Base-by-base conservation (phyloP, 2,329 filamentous ascomycete species). In the Fusarium verticillioides region DNA sequence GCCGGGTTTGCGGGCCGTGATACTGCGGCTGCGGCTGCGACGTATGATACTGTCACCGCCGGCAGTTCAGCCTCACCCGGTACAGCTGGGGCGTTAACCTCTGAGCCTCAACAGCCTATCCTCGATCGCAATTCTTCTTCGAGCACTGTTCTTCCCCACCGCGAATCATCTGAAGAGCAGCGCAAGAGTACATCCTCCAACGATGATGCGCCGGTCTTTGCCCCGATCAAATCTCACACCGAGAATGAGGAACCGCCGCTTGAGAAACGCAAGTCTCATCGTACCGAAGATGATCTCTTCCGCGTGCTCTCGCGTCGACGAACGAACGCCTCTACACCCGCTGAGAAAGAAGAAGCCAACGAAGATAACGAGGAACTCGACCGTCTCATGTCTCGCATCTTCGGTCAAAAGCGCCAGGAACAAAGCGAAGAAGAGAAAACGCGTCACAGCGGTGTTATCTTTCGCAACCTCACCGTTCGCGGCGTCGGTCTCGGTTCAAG, bases 361-460 rank as follows among this genome's bases (percentile, higher is more conserved):
- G 79, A 82, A 19, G 81, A 84, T n/a, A 72, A 78, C 4, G 71
- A 80, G n/a, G 88, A 90, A 75, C 87, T 92, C 37, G 85, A 91
- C 57, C 83, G 85, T 16, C 81, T 93, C 43, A 90, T 94, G 84
- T 93, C 91, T 1, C 88, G 89, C 7, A 92, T 94, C 87, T 94
- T 94, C 75, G 92, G 92, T 10, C 83, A 85, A 39, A 87, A 88
- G 26, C 86, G 92, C 10, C 90, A 92, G 73, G 86, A 87, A 49
- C 84, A 88, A n/a, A 92, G 90, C 2, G 89, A 93, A 69, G 91
- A 92, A 69, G 91, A 93, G 74, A 89, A 92, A 78, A 92, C 90
- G 0, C 84, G 91, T 28, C 92, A 94, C 78, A 85, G 89, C 32
- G 92, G 92, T 39, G 89, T 94, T 18, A 82, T 93, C 9, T 94